Base-by-base conservation (phyloP, 1,139 yeast genomes). In the Candida anutae region DNA sequence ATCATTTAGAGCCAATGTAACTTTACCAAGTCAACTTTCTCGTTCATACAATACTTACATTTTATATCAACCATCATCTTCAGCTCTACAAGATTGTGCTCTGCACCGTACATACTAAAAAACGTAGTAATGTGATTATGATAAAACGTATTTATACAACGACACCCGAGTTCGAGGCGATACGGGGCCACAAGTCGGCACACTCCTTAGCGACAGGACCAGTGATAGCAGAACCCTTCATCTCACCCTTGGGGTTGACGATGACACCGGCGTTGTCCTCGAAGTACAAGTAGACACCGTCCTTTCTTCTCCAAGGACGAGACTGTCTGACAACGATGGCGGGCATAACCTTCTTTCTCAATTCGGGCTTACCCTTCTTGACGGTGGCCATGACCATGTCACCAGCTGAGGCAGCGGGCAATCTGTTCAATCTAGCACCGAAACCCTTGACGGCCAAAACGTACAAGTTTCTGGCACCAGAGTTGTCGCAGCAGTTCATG, bases 131-230 rank as follows among this genome's bases (percentile, higher is more conserved):
- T 12, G 14, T n/a, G n/a, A n/a, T n/a, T n/a, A n/a, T n/a, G n/a
- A n/a, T n/a, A 26, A n/a, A n/a, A n/a, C n/a, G n/a, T n/a, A 23
- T 36, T 53, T 88, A 90, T 66, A 87, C 99, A 70, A 93, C 98
- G 67, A 93, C 98, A 84, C 98, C 98, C 58, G 98, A 93, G 90
- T 87, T 87, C 55, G 97, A 87, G 63, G 99, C 98, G 74, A 93
- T 90, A 80, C 98, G 88, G 68, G 99, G 99, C 99, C 99, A 93
- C 70, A 93, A 83, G 66, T 93, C 99, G 66, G 99, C 98, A 77
- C 98, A 90, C 77, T 93, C 99, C 78, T 90, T 93, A 69, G 96
- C 98, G 62, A 93, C 99, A 58, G 99, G 98, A 70, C 99, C 99
- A 61, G 98, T 93, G 66, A 93, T 90, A 61, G 98, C 98, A 53